Conservation (phyloP, 352 stramenopile genomes). For the Pythium periplocum region DNA sequence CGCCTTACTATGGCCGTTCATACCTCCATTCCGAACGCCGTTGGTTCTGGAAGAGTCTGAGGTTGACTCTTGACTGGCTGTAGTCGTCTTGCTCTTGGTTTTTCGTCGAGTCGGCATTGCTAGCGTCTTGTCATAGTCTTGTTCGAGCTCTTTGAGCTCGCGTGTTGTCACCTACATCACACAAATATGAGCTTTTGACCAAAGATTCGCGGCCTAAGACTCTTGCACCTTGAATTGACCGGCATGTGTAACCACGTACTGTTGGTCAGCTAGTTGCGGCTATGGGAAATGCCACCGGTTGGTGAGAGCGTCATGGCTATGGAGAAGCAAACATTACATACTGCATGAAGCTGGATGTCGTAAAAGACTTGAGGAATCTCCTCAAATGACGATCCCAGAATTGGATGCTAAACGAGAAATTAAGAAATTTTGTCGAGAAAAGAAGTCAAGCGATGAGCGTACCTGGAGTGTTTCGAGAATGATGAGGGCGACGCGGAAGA, state of each 20-base stretch:
- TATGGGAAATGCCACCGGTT: constrained; percentile 6
- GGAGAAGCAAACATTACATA: constrained; percentile 15
- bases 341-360: constrained; percentile 55
- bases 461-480: constrained; percentile 54
- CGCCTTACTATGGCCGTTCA: no score
- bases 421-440: not conserved
- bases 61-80: no score
- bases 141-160: constrained; percentile 8
- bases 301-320: not conserved
- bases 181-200: constrained; percentile 1
- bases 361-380: constrained; percentile 76
- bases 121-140: constrained; percentile 7
- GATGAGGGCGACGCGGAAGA: constrained; percentile 58
- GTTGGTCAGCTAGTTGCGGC: constrained; percentile 22
- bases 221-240: constrained; percentile 28
- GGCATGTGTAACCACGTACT: constrained; percentile 20
- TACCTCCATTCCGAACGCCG: no score
- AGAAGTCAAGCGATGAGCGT: not conserved
- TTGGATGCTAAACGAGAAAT: constrained; percentile 23
- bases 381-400: constrained; percentile 59
- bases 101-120: not conserved
- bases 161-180: constrained; percentile 6
- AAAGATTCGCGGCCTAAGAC: not conserved
- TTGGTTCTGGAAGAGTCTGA: no score
- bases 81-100: no score